These are phyloP conservation scores for Dactylellina cionopaga DNA, from an alignment of 2,329 filamentous ascomycete genomes.

Conservation along the genomic window DNA sequence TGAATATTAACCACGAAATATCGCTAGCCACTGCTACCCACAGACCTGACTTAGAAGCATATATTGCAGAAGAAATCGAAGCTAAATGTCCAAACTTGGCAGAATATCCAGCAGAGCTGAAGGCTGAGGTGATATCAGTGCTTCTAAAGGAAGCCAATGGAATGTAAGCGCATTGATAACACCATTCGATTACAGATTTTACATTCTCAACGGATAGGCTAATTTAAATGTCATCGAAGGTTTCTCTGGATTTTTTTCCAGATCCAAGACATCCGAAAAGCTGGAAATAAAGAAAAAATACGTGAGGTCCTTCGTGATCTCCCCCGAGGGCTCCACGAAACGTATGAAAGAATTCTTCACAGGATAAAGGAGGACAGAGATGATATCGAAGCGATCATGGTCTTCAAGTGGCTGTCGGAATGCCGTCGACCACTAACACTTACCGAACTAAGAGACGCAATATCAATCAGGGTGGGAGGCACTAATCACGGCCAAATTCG, in stretches of 20 bases:
- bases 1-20: constrained; percentile 37
- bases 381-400: constrained; percentile 51
- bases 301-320: constrained; percentile 57
- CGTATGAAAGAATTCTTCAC: constrained; percentile 57
- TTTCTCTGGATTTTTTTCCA: constrained; percentile 62
- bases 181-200: too few species aligned
- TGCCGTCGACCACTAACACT: constrained; percentile 59
- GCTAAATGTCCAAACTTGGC: constrained; percentile 51
- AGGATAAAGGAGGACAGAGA: constrained; percentile 56
- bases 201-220: not conserved
- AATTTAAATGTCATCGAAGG: too few species aligned
- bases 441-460: constrained; percentile 60
- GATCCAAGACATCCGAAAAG: constrained; percentile 60
- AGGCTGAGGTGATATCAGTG: constrained; percentile 56
- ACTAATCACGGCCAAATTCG: constrained; percentile 13
- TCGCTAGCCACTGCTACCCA: constrained; percentile 50
- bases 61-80: constrained; percentile 52
- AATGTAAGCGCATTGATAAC: constrained; percentile 58
- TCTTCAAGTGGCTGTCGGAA: constrained; percentile 59
- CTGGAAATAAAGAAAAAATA: constrained; percentile 59
- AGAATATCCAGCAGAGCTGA: constrained; percentile 52
- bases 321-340: constrained; percentile 58
- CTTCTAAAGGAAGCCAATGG: constrained; percentile 58
- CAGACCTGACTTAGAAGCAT: constrained; percentile 54
- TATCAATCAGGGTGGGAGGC: constrained; percentile 57